These are phyloP conservation scores for Emergomyces africanus DNA, from an alignment of 2,329 filamentous ascomycete species.

Conservation along the genomic window DNA sequence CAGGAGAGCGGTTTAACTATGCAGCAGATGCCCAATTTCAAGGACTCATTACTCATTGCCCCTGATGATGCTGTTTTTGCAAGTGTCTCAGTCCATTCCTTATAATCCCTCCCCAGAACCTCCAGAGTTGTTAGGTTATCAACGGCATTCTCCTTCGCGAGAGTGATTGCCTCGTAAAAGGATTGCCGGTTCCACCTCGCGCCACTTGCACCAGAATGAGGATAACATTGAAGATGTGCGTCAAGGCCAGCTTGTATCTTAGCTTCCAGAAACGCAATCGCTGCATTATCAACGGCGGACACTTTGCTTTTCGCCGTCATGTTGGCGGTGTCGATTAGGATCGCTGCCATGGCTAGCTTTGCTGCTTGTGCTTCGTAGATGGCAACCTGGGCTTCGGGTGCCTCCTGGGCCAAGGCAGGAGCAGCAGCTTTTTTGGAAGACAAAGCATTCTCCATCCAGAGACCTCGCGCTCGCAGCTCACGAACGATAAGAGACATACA, in stretches of 20 bases:
- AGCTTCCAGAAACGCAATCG: slow-evolving; percentile 39
- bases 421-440: background rate
- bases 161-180: slow-evolving; percentile 41
- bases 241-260: slow-evolving; percentile 32
- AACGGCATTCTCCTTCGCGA: slow-evolving; percentile 44
- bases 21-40: slow-evolving; percentile 45
- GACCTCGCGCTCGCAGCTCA: slow-evolving; percentile 34
- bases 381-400: slow-evolving; percentile 14
- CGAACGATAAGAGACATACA: slow-evolving; percentile 46
- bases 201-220: background rate
- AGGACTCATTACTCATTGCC: slow-evolving; percentile 7
- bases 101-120: slow-evolving; percentile 50
- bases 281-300: slow-evolving; percentile 36
- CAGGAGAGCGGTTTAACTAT: slow-evolving; percentile 45
- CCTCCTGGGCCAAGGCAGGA: background rate
- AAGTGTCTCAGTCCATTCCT: slow-evolving; percentile 42
- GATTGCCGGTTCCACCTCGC: slow-evolving; percentile 31
- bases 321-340: slow-evolving; percentile 34
- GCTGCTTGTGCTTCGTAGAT: slow-evolving; percentile 24
- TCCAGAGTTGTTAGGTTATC: slow-evolving; percentile 41
- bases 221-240: slow-evolving; percentile 1
- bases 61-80: slow-evolving; percentile 9
- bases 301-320: slow-evolving; percentile 33
- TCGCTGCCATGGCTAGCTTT: slow-evolving; percentile 28
- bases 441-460: slow-evolving; percentile 26